These are phyloP conservation scores for Uncinocarpus reesii DNA, from an alignment of 2,329 filamentous ascomycete genomes.

Conservation along the genomic window DNA sequence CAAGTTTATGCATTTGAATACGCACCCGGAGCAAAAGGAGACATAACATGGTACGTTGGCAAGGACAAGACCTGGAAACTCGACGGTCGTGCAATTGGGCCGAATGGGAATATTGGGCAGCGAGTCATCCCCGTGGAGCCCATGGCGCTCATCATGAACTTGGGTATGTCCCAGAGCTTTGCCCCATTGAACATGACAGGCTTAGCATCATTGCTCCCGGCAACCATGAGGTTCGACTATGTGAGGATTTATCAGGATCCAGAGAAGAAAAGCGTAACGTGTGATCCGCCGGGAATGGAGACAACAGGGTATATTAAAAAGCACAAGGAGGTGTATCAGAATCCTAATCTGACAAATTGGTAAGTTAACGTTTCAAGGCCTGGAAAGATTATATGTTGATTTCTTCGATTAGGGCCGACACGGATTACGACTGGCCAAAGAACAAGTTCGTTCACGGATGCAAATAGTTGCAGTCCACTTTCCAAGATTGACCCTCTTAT, in stretches of 20 bases:
- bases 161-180: slow-evolving; percentile 60
- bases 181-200: slow-evolving; percentile 50
- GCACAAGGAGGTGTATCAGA: slow-evolving; percentile 52
- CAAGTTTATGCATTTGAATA: slow-evolving; percentile 57
- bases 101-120: slow-evolving; percentile 60
- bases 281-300: slow-evolving; percentile 56
- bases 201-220: slow-evolving; percentile 48
- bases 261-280: slow-evolving; percentile 49
- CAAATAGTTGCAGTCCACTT: slow-evolving; percentile 10
- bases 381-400: slow-evolving; percentile 12
- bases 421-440: slow-evolving; percentile 50
- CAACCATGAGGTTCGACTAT: slow-evolving; percentile 58
- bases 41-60: slow-evolving; percentile 60
- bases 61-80: slow-evolving; percentile 55
- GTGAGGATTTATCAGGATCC: slow-evolving; percentile 60
- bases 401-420: slow-evolving; percentile 31
- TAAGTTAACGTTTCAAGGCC: slow-evolving; percentile 26
- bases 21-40: slow-evolving; percentile 47
- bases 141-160: slow-evolving; percentile 56
- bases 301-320: slow-evolving; percentile 57
- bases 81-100: slow-evolving; percentile 48
- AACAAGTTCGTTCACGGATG: slow-evolving; percentile 54
- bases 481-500: too few species aligned
- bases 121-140: slow-evolving; percentile 57
- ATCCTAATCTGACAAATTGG: slow-evolving; percentile 56